Evolutionary conservation across 129 eudicot species (phyloP).

Genomic region (Flaveria sonorensis): DNA sequence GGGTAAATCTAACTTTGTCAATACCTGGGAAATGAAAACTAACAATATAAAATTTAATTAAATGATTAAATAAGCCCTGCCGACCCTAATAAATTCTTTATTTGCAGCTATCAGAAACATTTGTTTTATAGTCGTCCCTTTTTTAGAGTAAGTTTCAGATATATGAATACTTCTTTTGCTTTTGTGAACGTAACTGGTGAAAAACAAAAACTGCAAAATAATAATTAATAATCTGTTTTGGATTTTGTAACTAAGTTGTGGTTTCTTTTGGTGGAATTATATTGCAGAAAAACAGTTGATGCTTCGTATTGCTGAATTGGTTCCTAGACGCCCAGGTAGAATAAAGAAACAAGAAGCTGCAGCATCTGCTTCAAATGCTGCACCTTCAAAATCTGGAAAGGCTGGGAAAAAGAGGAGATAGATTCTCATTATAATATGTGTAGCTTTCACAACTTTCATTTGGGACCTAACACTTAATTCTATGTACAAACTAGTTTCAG

Average conservation of each 20-base stretch:
- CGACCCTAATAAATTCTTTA: background rate
- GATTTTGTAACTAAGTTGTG: background rate
- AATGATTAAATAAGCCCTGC: no score
- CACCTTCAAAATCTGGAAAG: slow-evolving; percentile 73
- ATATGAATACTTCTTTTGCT: background rate
- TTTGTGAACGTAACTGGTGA: background rate
- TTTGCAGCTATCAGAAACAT: background rate
- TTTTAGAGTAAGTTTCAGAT: background rate
- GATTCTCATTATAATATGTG: slow-evolving; percentile 18
- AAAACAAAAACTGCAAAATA: background rate
- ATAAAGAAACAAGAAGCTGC: slow-evolving; percentile 80
- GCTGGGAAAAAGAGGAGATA: slow-evolving; percentile 88
- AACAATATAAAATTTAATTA: no score
- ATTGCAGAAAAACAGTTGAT: slow-evolving; percentile 82
- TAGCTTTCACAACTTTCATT: slow-evolving; percentile 3
- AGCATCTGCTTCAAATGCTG: slow-evolving; percentile 58
- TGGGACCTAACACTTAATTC: background rate
- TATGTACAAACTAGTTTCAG: slow-evolving; percentile 8
- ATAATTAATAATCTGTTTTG: background rate
- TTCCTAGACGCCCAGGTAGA: slow-evolving; percentile 84
- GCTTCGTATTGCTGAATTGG: slow-evolving; percentile 80
- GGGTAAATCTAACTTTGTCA: no score
- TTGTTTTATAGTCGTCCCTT: background rate
- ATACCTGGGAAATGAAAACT: no score
- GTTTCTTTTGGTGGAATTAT: background rate